Evolutionary conservation across 345 rosid species (phyloP).

Genomic region (Excoecaria agallocha): DNA sequence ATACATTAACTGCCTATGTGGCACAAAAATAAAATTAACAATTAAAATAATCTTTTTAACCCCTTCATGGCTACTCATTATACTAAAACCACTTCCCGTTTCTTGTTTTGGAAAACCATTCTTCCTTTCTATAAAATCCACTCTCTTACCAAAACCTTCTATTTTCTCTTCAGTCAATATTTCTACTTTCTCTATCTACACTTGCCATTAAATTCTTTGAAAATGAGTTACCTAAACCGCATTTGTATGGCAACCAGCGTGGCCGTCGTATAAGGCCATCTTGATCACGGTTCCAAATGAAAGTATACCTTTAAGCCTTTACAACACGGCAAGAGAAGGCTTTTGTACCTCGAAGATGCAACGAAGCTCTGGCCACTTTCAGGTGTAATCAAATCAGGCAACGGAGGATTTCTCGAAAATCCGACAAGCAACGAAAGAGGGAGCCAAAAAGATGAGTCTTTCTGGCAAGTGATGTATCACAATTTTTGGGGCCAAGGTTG

Average conservation of each 20-base stretch:
- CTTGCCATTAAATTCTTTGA: no score
- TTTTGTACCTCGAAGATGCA: conserved; percentile 29
- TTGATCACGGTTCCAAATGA: conserved; percentile 53
- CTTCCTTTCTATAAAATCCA: no score
- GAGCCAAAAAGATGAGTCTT: conserved; percentile 56
- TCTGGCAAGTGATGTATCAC: conserved; percentile 77
- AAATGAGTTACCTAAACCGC: conserved; percentile 55
- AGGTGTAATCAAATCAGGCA: conserved; percentile 37
- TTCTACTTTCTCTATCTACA: no score
- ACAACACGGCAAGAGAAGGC: conserved; percentile 43
- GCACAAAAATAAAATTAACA: no score
- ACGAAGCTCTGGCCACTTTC: conserved; percentile 58
- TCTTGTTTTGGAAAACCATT: no score
- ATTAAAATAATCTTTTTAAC: no score
- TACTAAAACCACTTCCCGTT: no score
- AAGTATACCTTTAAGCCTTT: conserved; percentile 47
- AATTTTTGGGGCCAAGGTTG: conserved; percentile 97
- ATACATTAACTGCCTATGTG: no score
- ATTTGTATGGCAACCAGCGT: conserved; percentile 77
- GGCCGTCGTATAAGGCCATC: conserved; percentile 60
- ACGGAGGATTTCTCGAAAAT: conserved; percentile 23
- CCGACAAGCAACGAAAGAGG: conserved; percentile 15
- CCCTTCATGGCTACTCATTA: no score
- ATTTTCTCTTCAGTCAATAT: no score
- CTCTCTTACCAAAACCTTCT: no score